Base-by-base conservation (phyloP, 2,329 filamentous ascomycete genomes). In the Lachnellula arida region DNA sequence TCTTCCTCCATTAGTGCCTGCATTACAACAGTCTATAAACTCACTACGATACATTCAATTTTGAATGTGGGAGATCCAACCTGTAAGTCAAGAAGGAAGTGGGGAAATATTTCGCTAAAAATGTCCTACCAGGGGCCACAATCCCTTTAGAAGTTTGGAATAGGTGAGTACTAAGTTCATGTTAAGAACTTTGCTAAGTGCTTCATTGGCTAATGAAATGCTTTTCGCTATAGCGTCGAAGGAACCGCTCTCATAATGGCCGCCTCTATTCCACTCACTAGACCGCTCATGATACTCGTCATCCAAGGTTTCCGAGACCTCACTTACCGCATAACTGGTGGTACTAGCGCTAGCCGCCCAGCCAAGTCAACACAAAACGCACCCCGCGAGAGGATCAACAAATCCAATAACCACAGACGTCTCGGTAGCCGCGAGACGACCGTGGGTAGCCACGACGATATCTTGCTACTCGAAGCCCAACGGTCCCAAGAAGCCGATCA, bases 101-200 rank as follows among this genome's bases (percentile, higher is more conserved):
- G 34, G 34, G 34, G 34, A 6, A 7, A 7, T 6, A 6, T 35
- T 35, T 12, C 12, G 34, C 34, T 35, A 35, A 35, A 6, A 12
- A 12, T 35, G 12, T 12, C n/a, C n/a, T n/a, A n/a, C 7, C 11
- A 35, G 25, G 49, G 49, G 49, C 49, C 23, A 51, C 49, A 25
- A 23, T 51, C 22, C 49, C 49, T 23, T 25, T 51, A n/a, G 49
- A 51, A 51, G 49, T 51, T 17, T 51, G 49, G 49, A 51, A 51
- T 12, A 35, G 34, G 34, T 35, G 12, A 35, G 34, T 12, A 12
- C n/a, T n/a, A n/a, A n/a, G n/a, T n/a, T n/a, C n/a, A n/a, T n/a
- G n/a, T n/a, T n/a, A n/a, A n/a, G n/a, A n/a, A n/a, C n/a, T n/a
- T n/a, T n/a, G n/a, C n/a, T n/a, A n/a, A n/a, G n/a, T n/a, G n/a